phyloP scores from a whole-genome alignment of 139 green algal genomes.

The Raphidocelis subcapitata region DNA sequence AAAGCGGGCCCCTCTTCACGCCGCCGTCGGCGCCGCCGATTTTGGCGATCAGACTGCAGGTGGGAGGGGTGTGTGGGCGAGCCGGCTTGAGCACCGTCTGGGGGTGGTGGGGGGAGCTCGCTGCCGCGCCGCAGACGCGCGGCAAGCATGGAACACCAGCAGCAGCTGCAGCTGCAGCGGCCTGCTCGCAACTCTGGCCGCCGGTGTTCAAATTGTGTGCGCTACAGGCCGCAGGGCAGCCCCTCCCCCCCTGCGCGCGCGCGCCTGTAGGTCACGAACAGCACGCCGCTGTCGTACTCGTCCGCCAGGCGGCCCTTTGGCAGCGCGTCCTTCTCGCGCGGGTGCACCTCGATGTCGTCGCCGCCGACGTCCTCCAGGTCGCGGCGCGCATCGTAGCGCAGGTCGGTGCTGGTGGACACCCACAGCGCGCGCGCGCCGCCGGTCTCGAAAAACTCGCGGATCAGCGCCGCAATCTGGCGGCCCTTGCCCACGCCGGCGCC shows the following conservation, averaged over 20 bases:
- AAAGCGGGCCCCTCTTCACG: not conserved
- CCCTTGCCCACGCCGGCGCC: slow-evolving; percentile 88
- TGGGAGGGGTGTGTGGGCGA: too few species aligned
- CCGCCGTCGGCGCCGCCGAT: slow-evolving; percentile 9
- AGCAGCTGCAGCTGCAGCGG: too few species aligned
- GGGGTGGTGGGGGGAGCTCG: too few species aligned
- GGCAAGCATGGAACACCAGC: too few species aligned
- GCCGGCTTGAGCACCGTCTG: too few species aligned
- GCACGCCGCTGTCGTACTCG: slow-evolving; percentile 50
- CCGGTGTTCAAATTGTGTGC: too few species aligned
- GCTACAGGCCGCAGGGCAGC: too few species aligned
- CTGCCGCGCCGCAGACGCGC: too few species aligned
- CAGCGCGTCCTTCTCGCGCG: slow-evolving; percentile 48
- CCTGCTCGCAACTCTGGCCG: too few species aligned
- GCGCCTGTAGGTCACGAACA: slow-evolving; percentile 73
- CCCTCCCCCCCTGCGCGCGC: too few species aligned
- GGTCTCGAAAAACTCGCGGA: slow-evolving; percentile 81
- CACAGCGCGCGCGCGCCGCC: slow-evolving; percentile 67
- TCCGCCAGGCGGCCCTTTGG: slow-evolving; percentile 41
- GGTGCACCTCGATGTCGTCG: slow-evolving; percentile 46
- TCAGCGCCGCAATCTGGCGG: slow-evolving; percentile 73
- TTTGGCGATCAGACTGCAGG: slow-evolving; percentile 36
- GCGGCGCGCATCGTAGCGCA: slow-evolving; percentile 64
- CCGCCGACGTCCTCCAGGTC: slow-evolving; percentile 72
- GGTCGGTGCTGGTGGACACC: slow-evolving; percentile 58